Evolutionary conservation across 2,329 filamentous ascomycete species (phyloP), one percentile per base, ranked within the genome.

Genomic region (Alternaria ventricosa): DNA sequence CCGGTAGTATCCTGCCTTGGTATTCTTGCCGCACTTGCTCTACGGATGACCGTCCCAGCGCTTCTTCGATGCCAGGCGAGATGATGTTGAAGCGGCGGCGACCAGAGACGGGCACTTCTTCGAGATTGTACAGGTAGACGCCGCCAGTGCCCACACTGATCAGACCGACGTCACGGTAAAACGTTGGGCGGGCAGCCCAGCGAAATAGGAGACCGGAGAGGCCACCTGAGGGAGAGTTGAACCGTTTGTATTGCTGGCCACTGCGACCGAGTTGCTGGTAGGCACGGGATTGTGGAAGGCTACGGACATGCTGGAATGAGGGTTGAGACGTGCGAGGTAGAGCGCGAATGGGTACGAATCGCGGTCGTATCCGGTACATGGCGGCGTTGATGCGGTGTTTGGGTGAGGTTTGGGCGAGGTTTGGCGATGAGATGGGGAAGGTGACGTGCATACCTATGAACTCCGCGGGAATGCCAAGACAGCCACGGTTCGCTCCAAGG

Each of bases 61-160:
- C 75, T 53, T 86, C 84, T 57, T 92, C 88, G 6, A 83, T 78
- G 22, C 83, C 82, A 7, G 88, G 82, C 36, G 82, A 83, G 64
- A 89, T 86, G 75, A 88, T 87, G 78, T 94, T 94, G 85, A 95
- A 95, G 36, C 92, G 86, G 71, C 84, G 84, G 9, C 92, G 87
- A 0, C 90, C 90, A 6, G 89, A 91, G 7, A 93, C 84, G 2
- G 92, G 91, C 13, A 94, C 91, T 30, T 86, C 87, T 78, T 95
- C 90, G 45, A 92, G 82, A 75, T 94, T 90, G 74, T 82, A 84
- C 59, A 89, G 82, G 82, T 93, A 94, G 75, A 93, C 89, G 9
- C 79, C 82, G 7, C 81, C 83, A 3, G 79, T 74, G 0, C 79
- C 78, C 1, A 80, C 76, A 3, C 81, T 84, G 7, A 87, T 65